Conservation (phyloP, 305 asterid genomes). For the Monarda citriodora region DNA sequence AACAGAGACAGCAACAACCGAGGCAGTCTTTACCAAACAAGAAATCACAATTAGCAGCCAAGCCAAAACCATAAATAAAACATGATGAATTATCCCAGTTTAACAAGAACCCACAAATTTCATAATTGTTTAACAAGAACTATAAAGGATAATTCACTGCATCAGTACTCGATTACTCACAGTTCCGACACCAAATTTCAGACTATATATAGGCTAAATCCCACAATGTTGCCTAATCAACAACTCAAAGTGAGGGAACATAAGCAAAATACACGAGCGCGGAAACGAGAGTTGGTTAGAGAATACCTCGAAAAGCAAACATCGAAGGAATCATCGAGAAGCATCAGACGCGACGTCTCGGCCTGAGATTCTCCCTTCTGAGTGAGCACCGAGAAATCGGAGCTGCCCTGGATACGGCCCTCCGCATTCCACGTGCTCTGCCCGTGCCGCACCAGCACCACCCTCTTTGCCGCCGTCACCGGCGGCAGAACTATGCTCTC, state of each 20-base stretch:
- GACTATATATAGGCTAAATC: background rate
- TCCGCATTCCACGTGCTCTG: slow-evolving; percentile 99
- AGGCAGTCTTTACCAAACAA: background rate
- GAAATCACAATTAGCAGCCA: background rate
- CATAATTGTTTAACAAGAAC: slow-evolving; percentile 3
- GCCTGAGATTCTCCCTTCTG: slow-evolving; percentile 92
- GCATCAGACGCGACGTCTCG: slow-evolving; percentile 94
- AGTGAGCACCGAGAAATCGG: slow-evolving; percentile 87
- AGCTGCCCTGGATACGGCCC: slow-evolving; percentile 98
- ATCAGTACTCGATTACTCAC: background rate
- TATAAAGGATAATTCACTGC: background rate
- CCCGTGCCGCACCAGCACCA: slow-evolving; percentile 90
- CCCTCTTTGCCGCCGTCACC: slow-evolving; percentile 71
- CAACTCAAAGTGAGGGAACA: background rate
- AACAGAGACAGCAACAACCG: slow-evolving; percentile 4
- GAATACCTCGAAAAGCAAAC: slow-evolving; percentile 83
- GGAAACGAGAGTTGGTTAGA: background rate
- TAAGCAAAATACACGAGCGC: background rate
- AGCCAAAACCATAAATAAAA: slow-evolving; percentile 3
- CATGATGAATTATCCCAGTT: background rate
- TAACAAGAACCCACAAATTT: no score
- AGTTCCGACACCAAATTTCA: background rate
- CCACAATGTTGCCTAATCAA: slow-evolving; percentile 2
- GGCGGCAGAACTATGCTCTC: slow-evolving; percentile 52
- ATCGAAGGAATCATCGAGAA: slow-evolving; percentile 82